Base-by-base conservation (phyloP, 352 stramenopile species). In the Peronospora belbahrii region DNA sequence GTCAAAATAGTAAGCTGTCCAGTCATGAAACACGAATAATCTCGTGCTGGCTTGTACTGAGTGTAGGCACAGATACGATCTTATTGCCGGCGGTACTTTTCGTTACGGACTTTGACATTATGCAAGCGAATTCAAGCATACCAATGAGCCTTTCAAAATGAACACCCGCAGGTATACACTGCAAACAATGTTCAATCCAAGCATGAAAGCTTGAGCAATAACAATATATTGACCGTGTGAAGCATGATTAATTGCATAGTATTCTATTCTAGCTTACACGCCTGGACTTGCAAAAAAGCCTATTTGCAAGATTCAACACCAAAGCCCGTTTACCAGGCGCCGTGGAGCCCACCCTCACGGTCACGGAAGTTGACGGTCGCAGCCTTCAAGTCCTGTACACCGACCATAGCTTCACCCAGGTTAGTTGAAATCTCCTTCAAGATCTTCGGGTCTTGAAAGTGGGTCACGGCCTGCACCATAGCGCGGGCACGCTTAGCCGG, bases 401-500 rank as follows among this genome's bases (percentile, higher is more conserved):
- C 95, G 42, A 98, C 95, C 96, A 99, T 99, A 45, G 96, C 89
- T 41, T 94, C 88, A 55, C 96, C 96, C 13, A 99, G 76, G 59
- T 96, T 77, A 18, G 90, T 98, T 24, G 74, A 95, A 45, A 97
- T 89, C 60, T 99, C 95, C 70, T 96, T 96, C 27, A 99, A 70
- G 24, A 98, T 95, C 83, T 98, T 98, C 6, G 94, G 60, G 68
- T 99, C 90, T 25, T 96, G 97, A 74, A 83, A 99, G 74, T 99
- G 94, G 14, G 96, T 98, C 30, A 97, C 89, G 9, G 95, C 96
- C 66, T 97, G 85, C 15, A 99, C 96, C 79, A 99, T 98, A 20
- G 96, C 95, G 40, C 68, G 67, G n/a, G 93, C 95, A 45, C 95
- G 81, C 59, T 97, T 95, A 40, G 78, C 91, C 10, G 95, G 93